Evolutionary conservation across 2,329 filamentous ascomycete species (phyloP).

Genomic region (Fusarium zealandicum): DNA sequence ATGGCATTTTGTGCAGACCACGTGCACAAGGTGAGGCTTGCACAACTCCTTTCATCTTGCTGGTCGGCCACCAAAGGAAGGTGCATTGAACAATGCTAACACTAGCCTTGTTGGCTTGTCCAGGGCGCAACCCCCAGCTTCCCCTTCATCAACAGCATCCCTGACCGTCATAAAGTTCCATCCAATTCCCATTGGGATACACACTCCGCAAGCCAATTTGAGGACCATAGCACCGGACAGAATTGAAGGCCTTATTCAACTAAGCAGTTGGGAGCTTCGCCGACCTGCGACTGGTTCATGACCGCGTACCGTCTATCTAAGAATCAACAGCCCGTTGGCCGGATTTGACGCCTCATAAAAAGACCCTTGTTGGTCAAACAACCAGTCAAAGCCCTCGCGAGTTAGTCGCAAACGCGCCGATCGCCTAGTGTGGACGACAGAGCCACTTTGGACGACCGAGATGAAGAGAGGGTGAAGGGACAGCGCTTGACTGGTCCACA

Average conservation of each 20-base stretch:
- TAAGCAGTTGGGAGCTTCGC: constrained; percentile 2
- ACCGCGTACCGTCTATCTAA: constrained; percentile 12
- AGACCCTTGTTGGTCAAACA: constrained; percentile 16
- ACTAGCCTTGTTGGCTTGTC: constrained; percentile 10
- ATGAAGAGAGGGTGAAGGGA: constrained; percentile 34
- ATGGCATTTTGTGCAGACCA: constrained; percentile 7
- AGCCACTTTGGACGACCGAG: constrained; percentile 38
- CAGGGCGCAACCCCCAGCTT: constrained; percentile 18
- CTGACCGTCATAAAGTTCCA: constrained; percentile 36
- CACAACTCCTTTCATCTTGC: constrained; percentile 25
- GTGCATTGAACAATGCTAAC: constrained; percentile 6
- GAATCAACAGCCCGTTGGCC: constrained; percentile 23
- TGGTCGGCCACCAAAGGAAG: constrained; percentile 19
- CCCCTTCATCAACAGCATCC: constrained; percentile 27
- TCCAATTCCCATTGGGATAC: constrained; percentile 28
- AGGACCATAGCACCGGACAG: constrained; percentile 9
- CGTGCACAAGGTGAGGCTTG: constrained; percentile 8
- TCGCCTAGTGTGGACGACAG: constrained; percentile 30
- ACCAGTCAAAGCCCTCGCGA: constrained; percentile 27
- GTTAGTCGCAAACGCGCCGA: constrained; percentile 23
- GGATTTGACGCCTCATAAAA: constrained; percentile 29
- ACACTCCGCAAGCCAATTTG: constrained; percentile 17
- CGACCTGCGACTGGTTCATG: constrained; percentile 5
- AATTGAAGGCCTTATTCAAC: background rate
- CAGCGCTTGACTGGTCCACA: constrained; percentile 35